These are phyloP conservation scores for Talaromyces marneffei DNA, from an alignment of 2,329 filamentous ascomycete genomes.

Conservation along the genomic window DNA sequence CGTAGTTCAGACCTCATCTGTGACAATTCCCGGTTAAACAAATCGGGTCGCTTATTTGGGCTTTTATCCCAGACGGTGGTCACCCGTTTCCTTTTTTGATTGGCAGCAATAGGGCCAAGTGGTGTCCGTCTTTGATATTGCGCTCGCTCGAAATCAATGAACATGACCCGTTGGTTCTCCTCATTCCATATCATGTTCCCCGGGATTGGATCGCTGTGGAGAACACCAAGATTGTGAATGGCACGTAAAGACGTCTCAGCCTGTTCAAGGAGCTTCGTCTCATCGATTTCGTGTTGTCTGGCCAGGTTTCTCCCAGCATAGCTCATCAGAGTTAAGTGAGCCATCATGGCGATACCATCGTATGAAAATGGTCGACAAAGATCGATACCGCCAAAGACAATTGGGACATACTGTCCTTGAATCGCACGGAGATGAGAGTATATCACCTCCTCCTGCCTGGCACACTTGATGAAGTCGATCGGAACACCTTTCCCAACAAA, in stretches of 20 bases:
- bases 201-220: no score
- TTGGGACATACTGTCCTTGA: conserved; percentile 20
- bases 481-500: no score
- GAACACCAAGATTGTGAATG: no score
- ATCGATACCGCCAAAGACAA: conserved; percentile 22
- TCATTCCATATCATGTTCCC: no score
- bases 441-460: no score
- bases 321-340: conserved; percentile 20
- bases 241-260: no score
- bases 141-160: neutral
- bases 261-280: conserved; percentile 12
- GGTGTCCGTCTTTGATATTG: neutral
- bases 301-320: conserved; percentile 16
- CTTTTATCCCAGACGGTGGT: neutral
- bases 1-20: neutral
- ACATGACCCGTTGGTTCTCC: no score
- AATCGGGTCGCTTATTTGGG: neutral
- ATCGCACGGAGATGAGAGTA: conserved; percentile 19
- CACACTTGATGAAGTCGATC: no score
- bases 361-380: conserved; percentile 19
- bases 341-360: conserved; percentile 20
- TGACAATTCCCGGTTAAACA: neutral
- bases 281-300: conserved; percentile 12
- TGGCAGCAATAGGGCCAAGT: neutral
- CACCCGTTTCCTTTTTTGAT: neutral